A percentile compares a stretch with the other conserved stretches of the same genome.
phyloP scores from a whole-genome alignment of 305 asterid species.

The Fraxinus ornus region DNA sequence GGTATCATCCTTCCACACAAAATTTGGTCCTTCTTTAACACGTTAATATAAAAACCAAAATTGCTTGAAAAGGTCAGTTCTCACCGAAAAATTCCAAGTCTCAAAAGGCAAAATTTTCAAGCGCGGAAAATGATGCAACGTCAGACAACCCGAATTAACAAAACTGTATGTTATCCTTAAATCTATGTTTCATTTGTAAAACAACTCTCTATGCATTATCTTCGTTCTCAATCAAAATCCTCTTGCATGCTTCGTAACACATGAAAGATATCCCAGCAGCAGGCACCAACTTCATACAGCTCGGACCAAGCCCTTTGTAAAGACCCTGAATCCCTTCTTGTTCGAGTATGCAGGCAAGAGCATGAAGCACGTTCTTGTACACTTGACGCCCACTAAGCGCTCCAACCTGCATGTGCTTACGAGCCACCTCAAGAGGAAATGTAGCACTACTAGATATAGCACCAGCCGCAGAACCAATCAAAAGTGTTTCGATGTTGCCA shows the following conservation, averaged over 20 bases:
- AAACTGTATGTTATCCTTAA: slow-evolving; percentile 12
- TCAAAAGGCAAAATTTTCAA: slow-evolving; percentile 19
- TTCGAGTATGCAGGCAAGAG: slow-evolving; percentile 74
- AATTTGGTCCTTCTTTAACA: neutral
- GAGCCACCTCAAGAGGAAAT: slow-evolving; percentile 93
- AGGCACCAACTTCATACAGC: slow-evolving; percentile 91
- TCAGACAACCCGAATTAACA: slow-evolving; percentile 14
- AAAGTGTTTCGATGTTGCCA: slow-evolving; percentile 84
- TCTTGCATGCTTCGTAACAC: slow-evolving; percentile 97
- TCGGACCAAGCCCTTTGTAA: slow-evolving; percentile 93
- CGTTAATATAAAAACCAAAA: slow-evolving; percentile 5
- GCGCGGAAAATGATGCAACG: neutral
- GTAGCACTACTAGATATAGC: slow-evolving; percentile 96
- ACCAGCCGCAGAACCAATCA: slow-evolving; percentile 88
- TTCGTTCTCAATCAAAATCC: slow-evolving; percentile 75
- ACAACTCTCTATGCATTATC: slow-evolving; percentile 41
- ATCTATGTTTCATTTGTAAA: slow-evolving; percentile 9
- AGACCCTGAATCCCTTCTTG: slow-evolving; percentile 76
- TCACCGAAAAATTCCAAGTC: slow-evolving; percentile 11
- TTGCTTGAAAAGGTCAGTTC: slow-evolving; percentile 4
- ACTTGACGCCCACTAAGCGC: slow-evolving; percentile 84
- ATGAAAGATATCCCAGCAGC: slow-evolving; percentile 98
- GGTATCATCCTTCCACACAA: neutral
- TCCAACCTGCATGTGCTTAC: slow-evolving; percentile 96
- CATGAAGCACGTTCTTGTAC: slow-evolving; percentile 80